A percentile compares a stretch with the other conserved stretches of the same genome.
These are phyloP conservation scores for Hypoxylon sp. DNA, from an alignment of 2,329 filamentous ascomycete genomes.

Conservation along the genomic window DNA sequence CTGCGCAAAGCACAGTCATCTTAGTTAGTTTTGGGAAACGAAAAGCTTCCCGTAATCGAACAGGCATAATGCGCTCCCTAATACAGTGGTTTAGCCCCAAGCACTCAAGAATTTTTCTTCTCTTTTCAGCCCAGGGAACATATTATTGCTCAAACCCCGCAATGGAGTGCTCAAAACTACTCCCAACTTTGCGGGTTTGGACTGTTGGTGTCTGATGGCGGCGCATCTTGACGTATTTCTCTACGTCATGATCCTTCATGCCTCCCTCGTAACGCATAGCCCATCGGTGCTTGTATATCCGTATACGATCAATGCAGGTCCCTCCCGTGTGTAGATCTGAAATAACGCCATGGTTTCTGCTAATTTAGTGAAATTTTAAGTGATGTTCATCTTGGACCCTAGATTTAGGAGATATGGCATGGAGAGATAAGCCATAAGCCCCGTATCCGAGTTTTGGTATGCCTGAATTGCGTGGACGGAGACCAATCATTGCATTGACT, in stretches of 20 bases:
- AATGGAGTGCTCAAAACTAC: conserved; percentile 6
- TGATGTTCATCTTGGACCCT: conserved; percentile 4
- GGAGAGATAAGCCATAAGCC: conserved; percentile 5
- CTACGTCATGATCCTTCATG: conserved; percentile 36
- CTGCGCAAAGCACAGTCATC: conserved; percentile 30
- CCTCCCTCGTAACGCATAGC: conserved; percentile 25
- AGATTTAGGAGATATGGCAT: conserved; percentile 1
- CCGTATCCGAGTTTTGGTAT: too few relatives aligned
- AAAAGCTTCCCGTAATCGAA: conserved; percentile 32
- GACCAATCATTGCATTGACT: conserved; percentile 6
- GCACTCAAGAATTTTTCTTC: conserved; percentile 16
- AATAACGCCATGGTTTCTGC: conserved; percentile 16
- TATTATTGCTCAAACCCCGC: conserved; percentile 5
- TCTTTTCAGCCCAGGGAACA: conserved; percentile 10
- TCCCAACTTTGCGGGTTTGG: conserved; percentile 5
- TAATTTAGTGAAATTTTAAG: conserved; percentile 9
- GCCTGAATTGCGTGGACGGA: conserved; percentile 8
- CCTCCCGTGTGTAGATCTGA: conserved; percentile 23
- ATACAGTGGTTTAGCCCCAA: conserved; percentile 32
- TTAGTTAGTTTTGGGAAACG: conserved; percentile 27
- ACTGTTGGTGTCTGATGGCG: conserved; percentile 13
- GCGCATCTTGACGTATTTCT: conserved; percentile 31
- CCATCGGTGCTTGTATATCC: conserved; percentile 19
- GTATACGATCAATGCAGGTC: conserved; percentile 26
- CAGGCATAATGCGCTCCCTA: conserved; percentile 39